phyloP scores from a whole-genome alignment of 2,329 filamentous ascomycete species.

The Pseudophaeomoniella oleicola region DNA sequence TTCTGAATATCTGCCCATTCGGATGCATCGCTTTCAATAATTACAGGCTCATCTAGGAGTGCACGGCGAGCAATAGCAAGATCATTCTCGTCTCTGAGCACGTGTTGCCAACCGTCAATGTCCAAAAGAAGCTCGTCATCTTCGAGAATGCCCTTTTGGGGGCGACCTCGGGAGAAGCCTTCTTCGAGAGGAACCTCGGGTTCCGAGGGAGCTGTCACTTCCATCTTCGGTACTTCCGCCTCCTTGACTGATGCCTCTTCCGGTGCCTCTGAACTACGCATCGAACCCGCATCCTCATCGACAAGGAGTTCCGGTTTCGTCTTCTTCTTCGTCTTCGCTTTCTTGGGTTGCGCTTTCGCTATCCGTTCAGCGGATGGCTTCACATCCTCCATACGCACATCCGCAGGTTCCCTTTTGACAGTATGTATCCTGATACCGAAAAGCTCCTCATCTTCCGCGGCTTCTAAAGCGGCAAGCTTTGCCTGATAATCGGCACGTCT shows the following conservation, averaged over 20 bases:
- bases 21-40: constrained; percentile 29
- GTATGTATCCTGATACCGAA: constrained; percentile 48
- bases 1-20: constrained; percentile 60
- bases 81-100: constrained; percentile 57
- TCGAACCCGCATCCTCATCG: constrained; percentile 43
- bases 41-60: not conserved
- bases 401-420: constrained; percentile 36
- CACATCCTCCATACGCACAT: constrained; percentile 19
- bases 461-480: not conserved
- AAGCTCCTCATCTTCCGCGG: constrained; percentile 62
- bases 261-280: constrained; percentile 1
- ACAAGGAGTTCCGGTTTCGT: constrained; percentile 64
- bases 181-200: constrained; percentile 5
- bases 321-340: constrained; percentile 51
- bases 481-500: not conserved
- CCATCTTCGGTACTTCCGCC: constrained; percentile 5
- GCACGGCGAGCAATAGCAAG: constrained; percentile 22
- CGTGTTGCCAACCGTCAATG: constrained; percentile 54
- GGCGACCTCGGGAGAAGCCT: not conserved
- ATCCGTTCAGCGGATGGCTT: constrained; percentile 17
- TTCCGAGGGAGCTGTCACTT: constrained; percentile 8
- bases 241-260: constrained; percentile 3
- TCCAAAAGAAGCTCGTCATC: constrained; percentile 50
- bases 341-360: constrained; percentile 33
- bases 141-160: constrained; percentile 38